Conservation (phyloP, 305 asterid genomes). For the Solanum hybrid region DNA sequence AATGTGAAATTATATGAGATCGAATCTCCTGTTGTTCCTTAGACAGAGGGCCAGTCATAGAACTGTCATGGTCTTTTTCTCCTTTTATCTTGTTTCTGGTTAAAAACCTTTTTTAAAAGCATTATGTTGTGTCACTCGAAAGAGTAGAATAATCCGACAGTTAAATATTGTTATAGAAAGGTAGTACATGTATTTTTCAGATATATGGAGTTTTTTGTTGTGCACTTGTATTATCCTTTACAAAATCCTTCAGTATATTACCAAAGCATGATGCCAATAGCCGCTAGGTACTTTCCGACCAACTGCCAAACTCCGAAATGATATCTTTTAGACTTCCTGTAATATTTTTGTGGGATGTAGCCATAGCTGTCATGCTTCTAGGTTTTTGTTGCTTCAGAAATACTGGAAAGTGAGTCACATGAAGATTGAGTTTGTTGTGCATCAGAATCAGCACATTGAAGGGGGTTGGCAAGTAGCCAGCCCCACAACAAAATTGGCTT, state of each 20-base stretch:
- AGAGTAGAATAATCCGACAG: not conserved
- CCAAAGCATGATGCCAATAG: too few species aligned
- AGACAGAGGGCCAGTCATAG: not conserved
- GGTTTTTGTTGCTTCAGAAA: not conserved
- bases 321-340: not conserved
- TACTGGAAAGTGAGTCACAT: conserved; percentile 16
- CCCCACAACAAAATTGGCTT: not conserved
- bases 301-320: too few species aligned
- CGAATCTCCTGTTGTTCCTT: not conserved
- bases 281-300: too few species aligned
- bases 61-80: not conserved
- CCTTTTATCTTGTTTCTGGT: not conserved
- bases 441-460: conserved; percentile 3
- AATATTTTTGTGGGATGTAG: not conserved
- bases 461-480: not conserved
- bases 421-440: conserved; percentile 15
- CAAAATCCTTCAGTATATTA: too few species aligned
- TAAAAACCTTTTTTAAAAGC: not conserved
- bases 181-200: not conserved
- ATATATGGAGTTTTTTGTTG: not conserved
- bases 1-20: not conserved
- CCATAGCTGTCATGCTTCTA: not conserved
- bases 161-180: not conserved
- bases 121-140: not conserved
- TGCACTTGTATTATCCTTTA: too few species aligned